A percentile compares a stretch with the other conserved stretches of the same genome.
These are phyloP conservation scores for Desmodesmus armatus DNA, from an alignment of 139 green algal genomes.

Conservation along the genomic window DNA sequence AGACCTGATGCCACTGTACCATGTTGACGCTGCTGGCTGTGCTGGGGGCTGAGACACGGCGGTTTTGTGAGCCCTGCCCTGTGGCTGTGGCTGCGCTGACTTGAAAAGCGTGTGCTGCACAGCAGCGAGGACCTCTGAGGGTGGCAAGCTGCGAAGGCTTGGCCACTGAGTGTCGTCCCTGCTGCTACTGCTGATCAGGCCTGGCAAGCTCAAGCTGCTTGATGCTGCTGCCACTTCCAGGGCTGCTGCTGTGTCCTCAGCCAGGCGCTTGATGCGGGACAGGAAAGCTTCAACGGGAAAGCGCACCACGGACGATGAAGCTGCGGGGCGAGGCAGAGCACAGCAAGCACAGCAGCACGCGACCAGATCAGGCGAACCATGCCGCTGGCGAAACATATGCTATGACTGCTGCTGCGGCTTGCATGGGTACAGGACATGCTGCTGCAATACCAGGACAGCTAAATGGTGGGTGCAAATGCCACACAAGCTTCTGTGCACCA, in stretches of 20 bases:
- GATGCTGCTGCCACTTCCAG: constrained; percentile 6
- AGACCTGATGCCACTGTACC: neutral
- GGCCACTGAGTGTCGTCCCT: neutral
- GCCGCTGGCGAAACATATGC: no score
- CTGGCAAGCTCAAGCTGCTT: no score
- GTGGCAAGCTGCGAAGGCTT: neutral
- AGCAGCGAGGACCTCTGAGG: neutral
- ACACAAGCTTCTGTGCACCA: neutral
- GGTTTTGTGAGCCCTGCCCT: neutral
- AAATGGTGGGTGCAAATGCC: neutral
- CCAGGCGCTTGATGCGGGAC: constrained; percentile 24
- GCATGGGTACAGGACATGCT: neutral
- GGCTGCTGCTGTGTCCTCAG: constrained; percentile 18
- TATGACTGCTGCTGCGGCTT: neutral
- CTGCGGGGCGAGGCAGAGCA: constrained; percentile 21
- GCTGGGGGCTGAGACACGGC: constrained; percentile 6
- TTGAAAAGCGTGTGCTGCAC: constrained; percentile 1
- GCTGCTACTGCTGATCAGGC: constrained; percentile 21
- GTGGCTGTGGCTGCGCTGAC: neutral
- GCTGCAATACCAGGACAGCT: neutral
- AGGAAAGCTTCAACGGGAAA: constrained; percentile 52
- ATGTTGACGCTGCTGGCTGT: constrained; percentile 35
- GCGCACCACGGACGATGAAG: constrained; percentile 42
- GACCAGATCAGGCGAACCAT: neutral
- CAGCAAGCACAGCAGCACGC: neutral